phyloP scores from a whole-genome alignment of 305 asterid species.

The Petunia hybrid region DNA sequence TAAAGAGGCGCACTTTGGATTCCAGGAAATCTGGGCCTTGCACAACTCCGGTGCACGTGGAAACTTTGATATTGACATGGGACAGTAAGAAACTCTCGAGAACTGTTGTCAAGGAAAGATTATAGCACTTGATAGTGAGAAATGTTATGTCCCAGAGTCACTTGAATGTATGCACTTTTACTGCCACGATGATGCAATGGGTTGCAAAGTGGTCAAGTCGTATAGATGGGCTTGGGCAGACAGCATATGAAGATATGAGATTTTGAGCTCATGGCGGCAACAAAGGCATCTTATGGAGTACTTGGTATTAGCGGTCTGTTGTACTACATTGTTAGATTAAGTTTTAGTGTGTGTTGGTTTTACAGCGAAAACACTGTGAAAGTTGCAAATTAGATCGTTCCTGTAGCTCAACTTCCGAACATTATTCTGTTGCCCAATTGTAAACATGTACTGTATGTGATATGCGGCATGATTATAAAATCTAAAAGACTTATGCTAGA shows the following conservation, averaged over 20 bases:
- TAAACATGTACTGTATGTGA: too few species aligned
- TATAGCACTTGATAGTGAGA: constrained; percentile 39
- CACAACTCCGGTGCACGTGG: constrained; percentile 69
- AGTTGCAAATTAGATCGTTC: not conserved
- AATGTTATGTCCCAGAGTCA: not conserved
- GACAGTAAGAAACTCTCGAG: constrained; percentile 60
- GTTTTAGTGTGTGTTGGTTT: not conserved
- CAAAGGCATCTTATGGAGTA: not conserved
- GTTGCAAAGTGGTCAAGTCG: not conserved
- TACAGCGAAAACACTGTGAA: not conserved
- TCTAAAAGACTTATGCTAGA: too few species aligned
- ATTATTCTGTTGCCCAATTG: too few species aligned
- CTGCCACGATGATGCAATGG: constrained; percentile 1
- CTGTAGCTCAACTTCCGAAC: not conserved
- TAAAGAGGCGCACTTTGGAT: constrained; percentile 47
- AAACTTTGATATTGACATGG: constrained; percentile 72
- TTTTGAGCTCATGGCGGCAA: not conserved
- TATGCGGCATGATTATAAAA: too few species aligned
- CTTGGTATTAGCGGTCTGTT: not conserved
- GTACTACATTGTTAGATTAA: not conserved
- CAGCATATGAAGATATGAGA: not conserved
- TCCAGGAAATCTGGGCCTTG: constrained; percentile 43
- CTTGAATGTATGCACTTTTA: not conserved
- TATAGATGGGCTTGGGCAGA: not conserved
- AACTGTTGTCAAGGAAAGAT: constrained; percentile 78